Percentiles rank a stretch among this genome's conserved stretches.
phyloP scores from a whole-genome alignment of 306 rosid species.

The Luffa aegyptiaca region DNA sequence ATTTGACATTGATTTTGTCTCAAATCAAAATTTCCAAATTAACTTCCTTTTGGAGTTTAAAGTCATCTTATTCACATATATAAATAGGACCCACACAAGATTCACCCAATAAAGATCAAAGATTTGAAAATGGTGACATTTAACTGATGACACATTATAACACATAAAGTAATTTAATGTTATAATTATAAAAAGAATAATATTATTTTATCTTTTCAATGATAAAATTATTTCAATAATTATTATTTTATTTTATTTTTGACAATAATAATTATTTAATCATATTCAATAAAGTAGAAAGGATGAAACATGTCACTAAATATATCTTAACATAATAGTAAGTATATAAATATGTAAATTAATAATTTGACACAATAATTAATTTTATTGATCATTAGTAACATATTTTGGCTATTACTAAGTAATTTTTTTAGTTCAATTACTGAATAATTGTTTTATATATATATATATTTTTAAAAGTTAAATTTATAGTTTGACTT shows the following conservation, averaged over 20 bases:
- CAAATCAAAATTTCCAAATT: background rate
- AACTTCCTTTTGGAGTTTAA: background rate
- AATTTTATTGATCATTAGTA: no score
- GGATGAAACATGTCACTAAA: background rate
- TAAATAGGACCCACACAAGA: background rate
- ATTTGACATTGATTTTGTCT: background rate
- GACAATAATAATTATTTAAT: background rate
- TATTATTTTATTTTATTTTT: no score
- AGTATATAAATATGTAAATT: no score
- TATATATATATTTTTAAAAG: no score
- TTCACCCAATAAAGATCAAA: slow-evolving; percentile 7
- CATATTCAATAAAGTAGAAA: background rate
- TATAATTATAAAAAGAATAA: background rate
- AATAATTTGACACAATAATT: no score
- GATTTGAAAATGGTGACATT: slow-evolving; percentile 6
- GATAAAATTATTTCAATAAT: background rate
- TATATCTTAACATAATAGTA: no score
- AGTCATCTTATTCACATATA: slow-evolving; percentile 6
- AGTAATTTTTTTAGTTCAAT: no score
- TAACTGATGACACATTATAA: background rate
- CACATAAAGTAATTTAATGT: background rate
- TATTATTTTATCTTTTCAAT: background rate
- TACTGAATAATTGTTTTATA: no score
- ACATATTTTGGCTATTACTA: no score
- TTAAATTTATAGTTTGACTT: no score